phyloP scores from a whole-genome alignment of 169 alveolate genomes.

The Eimeria nieschulzi region DNA sequence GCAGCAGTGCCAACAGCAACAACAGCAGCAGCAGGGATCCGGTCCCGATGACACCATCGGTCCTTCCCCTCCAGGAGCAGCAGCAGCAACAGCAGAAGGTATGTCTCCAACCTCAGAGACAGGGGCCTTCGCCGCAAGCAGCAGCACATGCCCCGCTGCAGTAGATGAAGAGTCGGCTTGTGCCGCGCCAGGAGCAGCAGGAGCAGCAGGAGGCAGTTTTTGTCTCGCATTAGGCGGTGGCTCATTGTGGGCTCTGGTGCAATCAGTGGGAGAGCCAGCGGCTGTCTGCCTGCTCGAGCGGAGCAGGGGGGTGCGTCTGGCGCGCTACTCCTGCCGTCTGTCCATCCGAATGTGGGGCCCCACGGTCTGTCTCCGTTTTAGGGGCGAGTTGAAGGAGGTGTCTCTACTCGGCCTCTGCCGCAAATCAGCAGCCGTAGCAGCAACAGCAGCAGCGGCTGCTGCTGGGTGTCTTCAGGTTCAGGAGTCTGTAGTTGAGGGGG shows the following conservation, averaged over 20 bases:
- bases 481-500: not conserved
- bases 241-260: not conserved
- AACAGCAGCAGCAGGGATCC: not conserved
- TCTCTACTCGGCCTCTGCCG: not conserved
- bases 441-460: constrained; percentile 6
- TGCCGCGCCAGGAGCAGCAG: constrained; percentile 16
- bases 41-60: not conserved
- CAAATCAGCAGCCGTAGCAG: constrained; percentile 15
- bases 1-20: constrained; percentile 30
- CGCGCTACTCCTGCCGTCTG: constrained; percentile 28
- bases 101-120: not conserved
- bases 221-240: not conserved
- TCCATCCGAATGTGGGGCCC: constrained; percentile 5
- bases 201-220: not conserved
- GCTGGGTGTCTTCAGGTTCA: not conserved
- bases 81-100: not conserved
- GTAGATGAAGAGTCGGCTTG: not conserved
- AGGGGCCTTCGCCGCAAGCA: not conserved
- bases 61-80: not conserved
- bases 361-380: constrained; percentile 12
- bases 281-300: not conserved
- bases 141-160: not conserved
- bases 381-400: constrained; percentile 32
- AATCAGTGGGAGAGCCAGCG: not conserved
- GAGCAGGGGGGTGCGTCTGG: not conserved